Percentiles rank a stretch among this genome's conserved stretches.
Conservation (phyloP, 2,329 filamentous ascomycete species). For the Sarocladium strictum region DNA sequence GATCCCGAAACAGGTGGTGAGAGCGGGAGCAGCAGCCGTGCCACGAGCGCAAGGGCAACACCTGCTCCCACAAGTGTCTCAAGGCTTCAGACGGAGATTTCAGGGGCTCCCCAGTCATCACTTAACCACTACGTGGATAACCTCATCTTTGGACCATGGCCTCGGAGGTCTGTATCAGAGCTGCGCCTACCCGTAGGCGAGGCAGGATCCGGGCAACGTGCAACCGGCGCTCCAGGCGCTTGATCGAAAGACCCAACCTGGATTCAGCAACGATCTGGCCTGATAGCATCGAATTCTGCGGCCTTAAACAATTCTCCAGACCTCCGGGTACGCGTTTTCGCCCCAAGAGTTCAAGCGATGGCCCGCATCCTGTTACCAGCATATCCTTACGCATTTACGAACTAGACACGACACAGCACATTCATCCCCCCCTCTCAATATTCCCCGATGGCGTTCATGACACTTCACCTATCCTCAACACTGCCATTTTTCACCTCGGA, state of each 20-base stretch:
- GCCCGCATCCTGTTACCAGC: too few relatives aligned
- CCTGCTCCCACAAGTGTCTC: not conserved
- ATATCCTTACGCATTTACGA: constrained; percentile 4
- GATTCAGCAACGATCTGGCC: too few relatives aligned
- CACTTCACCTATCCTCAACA: not conserved
- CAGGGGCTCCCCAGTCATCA: not conserved
- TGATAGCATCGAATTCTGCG: too few relatives aligned
- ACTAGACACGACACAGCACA: constrained; percentile 1
- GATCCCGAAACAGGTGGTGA: not conserved
- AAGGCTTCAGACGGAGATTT: not conserved
- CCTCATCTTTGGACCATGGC: constrained; percentile 4
- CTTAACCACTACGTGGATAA: constrained; percentile 5
- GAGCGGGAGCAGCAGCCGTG: not conserved
- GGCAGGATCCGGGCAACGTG: not conserved
- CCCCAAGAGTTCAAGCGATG: too few relatives aligned
- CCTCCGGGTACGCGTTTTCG: too few relatives aligned
- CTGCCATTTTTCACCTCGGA: not conserved
- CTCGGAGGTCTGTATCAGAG: not conserved
- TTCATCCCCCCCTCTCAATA: not conserved
- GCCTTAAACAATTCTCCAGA: too few relatives aligned
- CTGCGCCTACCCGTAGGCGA: not conserved
- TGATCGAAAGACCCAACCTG: too few relatives aligned
- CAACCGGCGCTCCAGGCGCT: not conserved
- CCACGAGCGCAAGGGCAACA: not conserved
- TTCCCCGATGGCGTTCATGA: not conserved